phyloP scores from a whole-genome alignment of 2,329 filamentous ascomycete species.

The Epichloe gansuensis region DNA sequence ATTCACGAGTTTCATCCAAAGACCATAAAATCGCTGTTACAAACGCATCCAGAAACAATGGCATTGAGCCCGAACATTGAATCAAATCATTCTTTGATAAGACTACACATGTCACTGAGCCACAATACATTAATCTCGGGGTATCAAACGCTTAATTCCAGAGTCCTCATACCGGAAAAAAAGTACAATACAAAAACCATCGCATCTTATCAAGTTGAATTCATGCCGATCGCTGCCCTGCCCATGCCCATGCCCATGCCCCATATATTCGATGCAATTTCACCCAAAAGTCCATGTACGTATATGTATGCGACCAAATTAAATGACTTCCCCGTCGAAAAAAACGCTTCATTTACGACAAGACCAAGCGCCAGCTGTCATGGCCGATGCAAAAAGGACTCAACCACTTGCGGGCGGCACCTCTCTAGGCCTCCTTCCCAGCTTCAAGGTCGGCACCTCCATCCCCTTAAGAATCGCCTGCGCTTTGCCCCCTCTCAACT shows the following conservation, averaged over 20 bases:
- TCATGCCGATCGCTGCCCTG: neutral
- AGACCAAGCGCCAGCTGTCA: too few relatives aligned
- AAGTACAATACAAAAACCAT: neutral
- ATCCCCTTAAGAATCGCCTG: slow-evolving; percentile 13
- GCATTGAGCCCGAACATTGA: too few relatives aligned
- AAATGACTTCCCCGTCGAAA: too few relatives aligned
- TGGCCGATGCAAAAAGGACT: neutral
- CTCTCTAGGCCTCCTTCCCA: slow-evolving; percentile 11
- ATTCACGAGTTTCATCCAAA: too few relatives aligned
- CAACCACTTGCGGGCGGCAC: slow-evolving; percentile 2
- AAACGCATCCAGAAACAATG: too few relatives aligned
- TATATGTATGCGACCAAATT: too few relatives aligned
- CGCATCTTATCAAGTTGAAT: neutral
- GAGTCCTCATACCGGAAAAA: neutral
- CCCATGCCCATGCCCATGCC: neutral
- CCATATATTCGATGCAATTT: too few relatives aligned
- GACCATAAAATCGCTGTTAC: too few relatives aligned
- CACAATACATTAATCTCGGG: neutral
- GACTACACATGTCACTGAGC: too few relatives aligned
- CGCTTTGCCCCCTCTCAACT: slow-evolving; percentile 18
- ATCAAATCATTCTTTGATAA: too few relatives aligned
- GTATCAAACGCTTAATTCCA: neutral
- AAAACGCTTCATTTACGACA: too few relatives aligned
- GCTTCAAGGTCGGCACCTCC: slow-evolving; percentile 18
- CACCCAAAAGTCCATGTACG: too few relatives aligned